Conservation (phyloP, 305 asterid genomes). For the Withania somnifera region DNA sequence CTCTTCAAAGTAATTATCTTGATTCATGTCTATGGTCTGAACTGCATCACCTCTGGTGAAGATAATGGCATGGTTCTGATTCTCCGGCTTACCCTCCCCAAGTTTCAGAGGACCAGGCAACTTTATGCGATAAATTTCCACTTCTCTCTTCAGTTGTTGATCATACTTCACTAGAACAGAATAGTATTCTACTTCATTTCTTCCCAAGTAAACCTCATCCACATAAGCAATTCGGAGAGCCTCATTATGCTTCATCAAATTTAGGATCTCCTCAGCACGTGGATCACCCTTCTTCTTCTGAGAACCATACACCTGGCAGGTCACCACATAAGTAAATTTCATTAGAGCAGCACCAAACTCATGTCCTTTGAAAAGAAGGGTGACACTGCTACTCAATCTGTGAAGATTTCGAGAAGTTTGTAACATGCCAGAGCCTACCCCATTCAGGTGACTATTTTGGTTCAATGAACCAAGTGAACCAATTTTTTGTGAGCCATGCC, state of each 20-base stretch:
- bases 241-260: constrained; percentile 76
- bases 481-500: constrained; percentile 56
- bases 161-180: constrained; percentile 92
- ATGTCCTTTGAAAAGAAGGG: constrained; percentile 57
- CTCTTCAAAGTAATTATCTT: constrained; percentile 92
- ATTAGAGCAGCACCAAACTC: constrained; percentile 77
- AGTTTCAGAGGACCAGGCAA: constrained; percentile 90
- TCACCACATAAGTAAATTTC: constrained; percentile 81
- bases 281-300: constrained; percentile 67
- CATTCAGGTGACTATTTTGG: constrained; percentile 21
- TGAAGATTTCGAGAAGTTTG: constrained; percentile 34
- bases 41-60: constrained; percentile 95
- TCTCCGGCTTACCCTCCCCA: constrained; percentile 98
- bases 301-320: constrained; percentile 90
- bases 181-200: constrained; percentile 70
- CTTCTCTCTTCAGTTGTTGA: constrained; percentile 58
- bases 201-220: constrained; percentile 65
- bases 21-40: constrained; percentile 96
- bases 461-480: constrained; percentile 35
- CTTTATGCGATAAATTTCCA: constrained; percentile 76
- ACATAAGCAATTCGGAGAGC: constrained; percentile 95
- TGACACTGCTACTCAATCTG: constrained; percentile 65
- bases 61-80: constrained; percentile 92
- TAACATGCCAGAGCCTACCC: constrained; percentile 14
- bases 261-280: constrained; percentile 82